Evolutionary conservation across 2,329 filamentous ascomycete species (phyloP).

Genomic region (Aspergillus ochraceus): DNA sequence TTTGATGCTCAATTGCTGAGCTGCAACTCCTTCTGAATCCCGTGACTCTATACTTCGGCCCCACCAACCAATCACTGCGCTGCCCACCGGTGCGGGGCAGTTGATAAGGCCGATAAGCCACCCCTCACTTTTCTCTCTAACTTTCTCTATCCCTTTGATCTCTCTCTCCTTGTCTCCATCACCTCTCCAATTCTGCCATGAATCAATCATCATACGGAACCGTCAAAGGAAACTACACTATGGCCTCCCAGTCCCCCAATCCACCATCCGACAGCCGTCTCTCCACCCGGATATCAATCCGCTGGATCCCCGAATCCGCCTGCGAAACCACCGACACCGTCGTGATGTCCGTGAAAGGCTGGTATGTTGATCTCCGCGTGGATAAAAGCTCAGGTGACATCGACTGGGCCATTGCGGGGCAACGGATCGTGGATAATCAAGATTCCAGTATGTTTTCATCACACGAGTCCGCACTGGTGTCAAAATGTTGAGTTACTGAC

Average conservation of each 20-base stretch:
- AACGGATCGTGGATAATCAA: constrained; percentile 36
- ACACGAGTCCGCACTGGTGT: background rate
- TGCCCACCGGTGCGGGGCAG: background rate
- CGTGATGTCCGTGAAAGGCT: constrained; percentile 44
- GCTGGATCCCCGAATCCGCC: constrained; percentile 43
- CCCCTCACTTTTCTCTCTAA: background rate
- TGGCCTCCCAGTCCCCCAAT: background rate
- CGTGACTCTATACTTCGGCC: background rate
- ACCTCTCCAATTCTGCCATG: background rate
- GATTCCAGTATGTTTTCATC: constrained; percentile 33
- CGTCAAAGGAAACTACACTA: background rate
- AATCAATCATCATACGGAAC: background rate
- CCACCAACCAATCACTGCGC: background rate
- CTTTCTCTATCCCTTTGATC: background rate
- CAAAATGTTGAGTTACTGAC: background rate
- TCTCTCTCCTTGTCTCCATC: background rate
- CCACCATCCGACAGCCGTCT: constrained; percentile 16
- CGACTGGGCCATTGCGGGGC: constrained; percentile 48
- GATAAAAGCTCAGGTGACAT: constrained; percentile 35
- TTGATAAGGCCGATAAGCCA: background rate
- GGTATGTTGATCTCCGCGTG: constrained; percentile 47
- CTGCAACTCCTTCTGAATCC: background rate
- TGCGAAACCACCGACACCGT: constrained; percentile 47
- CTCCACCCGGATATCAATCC: constrained; percentile 45
- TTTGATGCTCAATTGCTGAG: background rate